Conservation (phyloP, 2,329 filamentous ascomycete species). For the Diaporthe caulivora region DNA sequence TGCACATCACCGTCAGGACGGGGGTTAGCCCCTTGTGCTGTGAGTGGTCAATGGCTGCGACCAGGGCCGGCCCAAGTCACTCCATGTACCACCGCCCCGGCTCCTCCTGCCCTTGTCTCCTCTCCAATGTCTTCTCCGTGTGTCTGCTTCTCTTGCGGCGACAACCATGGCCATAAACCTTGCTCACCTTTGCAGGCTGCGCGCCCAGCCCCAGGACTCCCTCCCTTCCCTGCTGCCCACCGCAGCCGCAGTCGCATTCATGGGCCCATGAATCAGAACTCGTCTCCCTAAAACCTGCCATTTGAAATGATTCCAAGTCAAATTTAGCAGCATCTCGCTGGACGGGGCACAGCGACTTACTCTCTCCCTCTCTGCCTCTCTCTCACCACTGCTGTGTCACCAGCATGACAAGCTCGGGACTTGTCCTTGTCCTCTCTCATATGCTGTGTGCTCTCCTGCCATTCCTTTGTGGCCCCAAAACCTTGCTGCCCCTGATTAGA, state of each 20-base stretch:
- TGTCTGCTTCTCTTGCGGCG: background rate
- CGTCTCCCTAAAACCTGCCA: slow-evolving; percentile 13
- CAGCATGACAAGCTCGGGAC: background rate
- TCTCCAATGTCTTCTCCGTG: too few species aligned
- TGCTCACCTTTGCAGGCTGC: slow-evolving; percentile 5
- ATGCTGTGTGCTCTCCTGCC: background rate
- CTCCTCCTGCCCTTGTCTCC: slow-evolving; percentile 1
- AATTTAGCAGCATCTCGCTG: slow-evolving; percentile 13
- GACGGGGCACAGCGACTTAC: too few species aligned
- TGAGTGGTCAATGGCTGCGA: slow-evolving; percentile 17
- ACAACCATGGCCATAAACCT: background rate
- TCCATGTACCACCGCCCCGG: slow-evolving; percentile 7
- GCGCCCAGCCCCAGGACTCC: slow-evolving; percentile 2
- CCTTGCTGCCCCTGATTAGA: background rate
- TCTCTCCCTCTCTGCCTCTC: background rate
- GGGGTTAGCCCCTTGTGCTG: background rate
- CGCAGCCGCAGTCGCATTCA: background rate
- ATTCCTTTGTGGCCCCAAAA: background rate
- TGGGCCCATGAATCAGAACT: slow-evolving; percentile 17
- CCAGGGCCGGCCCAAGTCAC: background rate
- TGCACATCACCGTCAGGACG: background rate
- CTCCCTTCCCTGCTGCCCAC: background rate
- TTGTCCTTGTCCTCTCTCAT: background rate
- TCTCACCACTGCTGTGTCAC: background rate
- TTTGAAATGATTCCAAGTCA: slow-evolving; percentile 27